Conservation (phyloP, 495 filamentous ascomycete genomes). For the Penicillium malachiteum region DNA sequence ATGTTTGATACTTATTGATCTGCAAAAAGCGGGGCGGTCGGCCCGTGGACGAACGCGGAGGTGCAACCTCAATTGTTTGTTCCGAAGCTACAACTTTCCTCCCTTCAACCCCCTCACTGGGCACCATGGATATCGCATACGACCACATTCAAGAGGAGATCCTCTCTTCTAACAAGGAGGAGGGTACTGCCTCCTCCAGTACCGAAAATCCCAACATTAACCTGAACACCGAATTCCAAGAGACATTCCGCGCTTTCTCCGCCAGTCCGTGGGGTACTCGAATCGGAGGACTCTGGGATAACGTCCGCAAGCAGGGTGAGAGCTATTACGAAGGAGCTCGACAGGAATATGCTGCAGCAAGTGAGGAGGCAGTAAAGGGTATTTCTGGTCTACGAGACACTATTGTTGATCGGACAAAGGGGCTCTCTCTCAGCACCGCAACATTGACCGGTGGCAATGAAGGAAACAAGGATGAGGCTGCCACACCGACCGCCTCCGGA, state of each 20-base stretch:
- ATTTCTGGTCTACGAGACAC: conserved; percentile 68
- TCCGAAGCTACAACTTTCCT: conserved; percentile 9
- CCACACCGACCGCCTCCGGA: conserved; percentile 37
- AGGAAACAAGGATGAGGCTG: conserved; percentile 31
- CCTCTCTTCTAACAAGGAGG: conserved; percentile 59
- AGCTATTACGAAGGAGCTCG: conserved; percentile 80
- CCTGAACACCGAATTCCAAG: conserved; percentile 86
- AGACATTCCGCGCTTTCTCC: conserved; percentile 92
- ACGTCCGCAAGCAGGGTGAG: conserved; percentile 87
- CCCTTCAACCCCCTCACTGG: conserved; percentile 1
- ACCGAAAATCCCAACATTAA: conserved; percentile 50
- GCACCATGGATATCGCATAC: conserved; percentile 89
- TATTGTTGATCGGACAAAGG: conserved; percentile 69
- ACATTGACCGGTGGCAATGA: conserved; percentile 26
- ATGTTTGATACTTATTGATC: conserved; percentile 2
- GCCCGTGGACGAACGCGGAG: conserved; percentile 29
- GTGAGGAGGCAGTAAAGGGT: conserved; percentile 81
- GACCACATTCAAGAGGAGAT: conserved; percentile 92
- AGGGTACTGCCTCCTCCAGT: conserved; percentile 14
- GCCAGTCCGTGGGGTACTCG: conserved; percentile 81
- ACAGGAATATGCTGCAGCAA: conserved; percentile 75
- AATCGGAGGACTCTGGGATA: conserved; percentile 85
- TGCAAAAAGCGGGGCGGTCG: conserved; percentile 30
- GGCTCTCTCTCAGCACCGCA: conserved; percentile 62
- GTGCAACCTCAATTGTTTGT: conserved; percentile 18